Base-by-base conservation (phyloP, 768 basidiomycete genomes). In the Mycena haematopus region DNA sequence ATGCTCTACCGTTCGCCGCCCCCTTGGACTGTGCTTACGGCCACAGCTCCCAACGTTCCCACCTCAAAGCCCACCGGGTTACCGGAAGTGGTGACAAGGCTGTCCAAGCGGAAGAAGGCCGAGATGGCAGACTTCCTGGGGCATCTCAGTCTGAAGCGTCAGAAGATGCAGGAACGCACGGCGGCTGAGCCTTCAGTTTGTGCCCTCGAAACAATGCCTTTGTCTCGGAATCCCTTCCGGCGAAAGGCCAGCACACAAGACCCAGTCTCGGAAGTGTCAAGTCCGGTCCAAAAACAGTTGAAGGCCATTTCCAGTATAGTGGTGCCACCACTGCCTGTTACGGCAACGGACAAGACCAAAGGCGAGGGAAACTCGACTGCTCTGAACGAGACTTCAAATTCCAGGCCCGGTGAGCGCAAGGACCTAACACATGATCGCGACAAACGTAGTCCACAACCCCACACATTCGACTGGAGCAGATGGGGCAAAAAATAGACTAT, bases 1-100 rank as follows among this genome's bases (percentile, higher is more conserved):
- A 75, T 75, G 69, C 75, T 80, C 19, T 78, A 73, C 63, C 77
- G 79, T 17, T 60, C 63, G 7, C 79, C 79, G 9, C 79, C 79
- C 1, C 70, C 76, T 10, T 80, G 78, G 77, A 69, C 57, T 52
- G 55, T 59, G 1, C 64, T 80, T 24, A 69, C 70, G 14, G 68
- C 63, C 2, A 21, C 51, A 10, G 22, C 62, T n/a, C 56, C 60
- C 19, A 45, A 50, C 22, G 36, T 45, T 10, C 52, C 21, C 6
- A 24, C 49, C 33, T 11, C 55, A 35, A 56, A 65, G 52, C 55
- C 52, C 38, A 11, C 57, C 27, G 7, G 21, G 15, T 3, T 35
- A n/a, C 35, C 60, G 1, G 54, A 35, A 14, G 52, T 56, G n/a
- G 44, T 56, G 19, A 40, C 53, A 2, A 46, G 10, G 45, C 17